phyloP scores from a whole-genome alignment of 23 red algal genomes.

The Chondrus crispus region DNA sequence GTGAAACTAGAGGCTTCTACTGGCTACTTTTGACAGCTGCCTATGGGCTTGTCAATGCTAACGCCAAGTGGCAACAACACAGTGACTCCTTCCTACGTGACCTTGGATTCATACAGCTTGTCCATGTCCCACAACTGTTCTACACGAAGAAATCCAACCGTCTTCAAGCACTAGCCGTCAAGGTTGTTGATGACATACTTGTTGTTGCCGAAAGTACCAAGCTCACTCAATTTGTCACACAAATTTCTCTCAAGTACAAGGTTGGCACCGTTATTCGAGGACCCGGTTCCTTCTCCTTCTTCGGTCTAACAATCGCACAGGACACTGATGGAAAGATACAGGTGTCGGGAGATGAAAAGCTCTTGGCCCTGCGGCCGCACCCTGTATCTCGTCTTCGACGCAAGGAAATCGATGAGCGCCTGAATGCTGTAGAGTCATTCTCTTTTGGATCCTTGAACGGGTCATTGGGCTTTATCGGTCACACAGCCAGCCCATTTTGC shows the following conservation, averaged over 20 bases:
- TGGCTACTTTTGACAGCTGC: conserved; percentile 15
- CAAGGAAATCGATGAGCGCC: conserved; percentile 4
- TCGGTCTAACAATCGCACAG: conserved; percentile 1
- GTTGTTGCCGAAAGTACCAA: background rate
- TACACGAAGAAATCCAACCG: background rate
- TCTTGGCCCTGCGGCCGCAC: background rate
- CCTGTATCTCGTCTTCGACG: background rate
- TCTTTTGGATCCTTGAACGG: conserved; percentile 15
- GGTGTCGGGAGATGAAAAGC: conserved; percentile 10
- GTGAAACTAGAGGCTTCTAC: background rate
- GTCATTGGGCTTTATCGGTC: background rate
- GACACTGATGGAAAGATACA: background rate
- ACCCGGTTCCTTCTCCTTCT: conserved; percentile 1
- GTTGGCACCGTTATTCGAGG: background rate
- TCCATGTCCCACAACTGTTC: conserved; percentile 23
- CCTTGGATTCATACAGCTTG: background rate
- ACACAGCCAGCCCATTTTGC: conserved; percentile 9
- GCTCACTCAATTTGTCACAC: background rate
- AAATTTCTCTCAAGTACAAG: conserved; percentile 11
- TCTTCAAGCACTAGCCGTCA: background rate
- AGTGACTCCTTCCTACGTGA: background rate
- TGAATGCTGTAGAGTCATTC: conserved; percentile 16
- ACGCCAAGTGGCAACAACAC: conserved; percentile 20
- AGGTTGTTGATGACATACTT: conserved; percentile 12
- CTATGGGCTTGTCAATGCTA: conserved; percentile 23